phyloP scores from a whole-genome alignment of 352 stramenopile species.

The Pythium vanterpoolii region DNA sequence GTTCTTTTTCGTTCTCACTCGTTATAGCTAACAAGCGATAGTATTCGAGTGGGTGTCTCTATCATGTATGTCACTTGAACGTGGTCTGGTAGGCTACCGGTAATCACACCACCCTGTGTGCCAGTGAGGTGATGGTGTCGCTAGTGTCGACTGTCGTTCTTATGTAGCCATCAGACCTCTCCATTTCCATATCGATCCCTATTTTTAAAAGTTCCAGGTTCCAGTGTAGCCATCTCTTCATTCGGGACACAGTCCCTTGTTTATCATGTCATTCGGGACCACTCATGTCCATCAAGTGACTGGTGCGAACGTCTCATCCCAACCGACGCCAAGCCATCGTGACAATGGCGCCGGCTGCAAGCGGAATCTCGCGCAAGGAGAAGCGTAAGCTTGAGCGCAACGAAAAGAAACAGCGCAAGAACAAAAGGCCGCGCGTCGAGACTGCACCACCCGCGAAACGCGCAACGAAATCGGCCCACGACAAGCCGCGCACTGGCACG shows the following conservation, averaged over 20 bases:
- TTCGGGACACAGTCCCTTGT: neutral
- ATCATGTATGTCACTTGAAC: too few relatives aligned
- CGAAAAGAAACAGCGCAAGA: slow-evolving; percentile 73
- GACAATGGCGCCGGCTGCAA: slow-evolving; percentile 26
- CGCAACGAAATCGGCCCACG: slow-evolving; percentile 13
- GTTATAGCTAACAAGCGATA: too few relatives aligned
- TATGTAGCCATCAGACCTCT: too few relatives aligned
- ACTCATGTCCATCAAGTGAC: neutral
- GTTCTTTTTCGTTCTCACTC: too few relatives aligned
- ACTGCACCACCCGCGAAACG: neutral
- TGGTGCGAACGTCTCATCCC: slow-evolving; percentile 12
- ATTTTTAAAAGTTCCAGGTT: slow-evolving; percentile 9
- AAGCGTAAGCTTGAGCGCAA: slow-evolving; percentile 78
- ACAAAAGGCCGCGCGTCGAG: slow-evolving; percentile 47
- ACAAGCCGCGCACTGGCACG: slow-evolving; percentile 13
- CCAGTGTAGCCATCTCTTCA: slow-evolving; percentile 25
- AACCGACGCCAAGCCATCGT: neutral
- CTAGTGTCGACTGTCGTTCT: too few relatives aligned
- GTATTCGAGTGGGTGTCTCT: too few relatives aligned
- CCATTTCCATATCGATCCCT: too few relatives aligned
- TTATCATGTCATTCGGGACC: neutral
- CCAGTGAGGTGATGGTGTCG: too few relatives aligned
- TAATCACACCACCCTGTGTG: too few relatives aligned
- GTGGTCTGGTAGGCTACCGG: too few relatives aligned
- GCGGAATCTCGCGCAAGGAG: slow-evolving; percentile 52